Base-by-base conservation (phyloP, 2,329 filamentous ascomycete genomes). In the Penicillium sp. region DNA sequence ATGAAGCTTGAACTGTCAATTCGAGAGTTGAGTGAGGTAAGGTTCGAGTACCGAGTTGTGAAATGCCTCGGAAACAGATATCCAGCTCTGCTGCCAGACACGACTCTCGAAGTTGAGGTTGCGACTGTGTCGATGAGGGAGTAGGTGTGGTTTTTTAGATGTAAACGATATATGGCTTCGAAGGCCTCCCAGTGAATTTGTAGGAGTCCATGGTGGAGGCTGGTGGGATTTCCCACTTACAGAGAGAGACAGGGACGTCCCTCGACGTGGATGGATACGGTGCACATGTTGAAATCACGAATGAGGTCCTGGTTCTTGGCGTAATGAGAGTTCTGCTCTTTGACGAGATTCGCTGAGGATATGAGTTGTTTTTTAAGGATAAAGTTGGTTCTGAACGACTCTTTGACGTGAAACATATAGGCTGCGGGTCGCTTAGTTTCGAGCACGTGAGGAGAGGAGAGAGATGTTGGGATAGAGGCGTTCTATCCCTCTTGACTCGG, bases 131-230 rank as follows among this genome's bases (percentile, higher is more conserved):
- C 35, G 49, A 56, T 35, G 52, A 63, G n/a, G 44, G 19, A 50
- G 60, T 57, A 52, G 50, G 50, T 35, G 56, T 58, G 31, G 23
- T 47, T 57, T 62, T 63, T 64, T 58, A 19, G 48, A 60, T 61
- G 59, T 64, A 44, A 35, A 59, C 51, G 49, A 60, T 58, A 58
- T 69, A 61, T 71, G 73, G 74, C 74, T 70, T 71, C 59, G 67
- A 68, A 69, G 63, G 74, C 74, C 74, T 71, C 67, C 58, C 70
- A 68, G 68, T 58, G 56, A 66, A 65, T 58, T 65, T 63, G 67
- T 56, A 66, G 63, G 64, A 62, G 62, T 73, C 73, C 74, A 76
- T 76, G 65, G 58, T 70, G 71, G 70, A 71, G 66, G 54, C 64
- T 64, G 57, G 66, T 60, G 56, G 58, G 58, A 59, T 63, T 64